A percentile compares a stretch with the other conserved stretches of the same genome.
phyloP scores from a whole-genome alignment of 2,329 filamentous ascomycete genomes.

The Didymella glomerata region DNA sequence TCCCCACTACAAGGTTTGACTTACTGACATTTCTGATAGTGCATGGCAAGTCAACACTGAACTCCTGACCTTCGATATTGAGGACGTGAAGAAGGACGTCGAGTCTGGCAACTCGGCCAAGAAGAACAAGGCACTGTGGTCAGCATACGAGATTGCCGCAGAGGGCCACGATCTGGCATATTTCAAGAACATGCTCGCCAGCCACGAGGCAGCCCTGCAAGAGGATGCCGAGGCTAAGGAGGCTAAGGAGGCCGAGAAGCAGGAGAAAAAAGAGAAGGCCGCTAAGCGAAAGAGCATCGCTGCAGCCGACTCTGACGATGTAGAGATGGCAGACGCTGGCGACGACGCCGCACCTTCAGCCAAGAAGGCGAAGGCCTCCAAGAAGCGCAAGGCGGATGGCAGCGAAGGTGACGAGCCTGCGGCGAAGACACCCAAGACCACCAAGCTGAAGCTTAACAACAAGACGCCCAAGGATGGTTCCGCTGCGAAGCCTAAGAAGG shows the following conservation, averaged over 20 bases:
- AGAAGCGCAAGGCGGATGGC: conserved; percentile 79
- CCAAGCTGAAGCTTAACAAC: conserved; percentile 57
- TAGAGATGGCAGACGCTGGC: conserved; percentile 52
- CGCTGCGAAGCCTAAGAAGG: conserved; percentile 66
- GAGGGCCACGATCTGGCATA: conserved; percentile 79
- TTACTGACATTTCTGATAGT: conserved; percentile 59
- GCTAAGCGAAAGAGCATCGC: conserved; percentile 54
- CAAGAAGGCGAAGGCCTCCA: conserved; percentile 49
- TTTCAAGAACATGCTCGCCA: conserved; percentile 80
- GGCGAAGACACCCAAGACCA: conserved; percentile 59
- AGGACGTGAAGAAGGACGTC: conserved; percentile 75
- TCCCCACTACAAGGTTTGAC: not conserved
- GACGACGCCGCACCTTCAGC: conserved; percentile 51
- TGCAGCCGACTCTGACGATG: conserved; percentile 45
- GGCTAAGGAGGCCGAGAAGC: conserved; percentile 68
- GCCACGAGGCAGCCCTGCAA: conserved; percentile 64
- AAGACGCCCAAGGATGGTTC: conserved; percentile 51
- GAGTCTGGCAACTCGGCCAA: conserved; percentile 81
- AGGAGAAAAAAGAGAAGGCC: conserved; percentile 67
- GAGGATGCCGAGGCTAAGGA: conserved; percentile 71
- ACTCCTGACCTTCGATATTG: conserved; percentile 77
- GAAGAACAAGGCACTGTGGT: conserved; percentile 79
- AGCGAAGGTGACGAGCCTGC: conserved; percentile 70
- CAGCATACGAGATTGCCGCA: conserved; percentile 81
- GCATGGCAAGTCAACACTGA: conserved; percentile 91